A percentile compares a stretch with the other conserved stretches of the same genome.
Conservation (phyloP, 2,329 filamentous ascomycete species). For the Penicillium vulpinum region DNA sequence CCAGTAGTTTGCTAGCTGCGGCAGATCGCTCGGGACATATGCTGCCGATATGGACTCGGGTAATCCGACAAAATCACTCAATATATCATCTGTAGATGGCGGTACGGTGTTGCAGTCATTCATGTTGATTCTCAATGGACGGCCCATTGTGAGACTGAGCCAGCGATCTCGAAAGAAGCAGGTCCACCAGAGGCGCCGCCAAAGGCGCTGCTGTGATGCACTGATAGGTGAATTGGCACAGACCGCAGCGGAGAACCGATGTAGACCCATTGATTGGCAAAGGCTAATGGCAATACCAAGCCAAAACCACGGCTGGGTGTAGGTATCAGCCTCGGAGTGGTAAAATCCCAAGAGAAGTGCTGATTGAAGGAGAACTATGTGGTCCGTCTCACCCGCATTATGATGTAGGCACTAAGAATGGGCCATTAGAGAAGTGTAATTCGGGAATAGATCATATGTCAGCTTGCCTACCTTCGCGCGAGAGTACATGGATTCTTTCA, state of each 20-base stretch:
- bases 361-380: constrained; percentile 43
- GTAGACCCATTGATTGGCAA: constrained; percentile 47
- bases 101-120: constrained; percentile 40
- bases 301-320: constrained; percentile 50
- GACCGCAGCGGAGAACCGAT: constrained; percentile 31
- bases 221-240: constrained; percentile 22
- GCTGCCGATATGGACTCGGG: constrained; percentile 4
- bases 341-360: constrained; percentile 47
- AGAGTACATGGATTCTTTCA: constrained; percentile 42
- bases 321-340: constrained; percentile 45
- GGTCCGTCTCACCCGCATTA: constrained; percentile 6
- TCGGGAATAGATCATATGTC: background rate
- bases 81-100: constrained; percentile 30
- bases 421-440: background rate
- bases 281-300: constrained; percentile 47
- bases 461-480: constrained; percentile 37
- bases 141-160: constrained; percentile 42
- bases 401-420: background rate
- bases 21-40: constrained; percentile 25
- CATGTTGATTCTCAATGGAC: constrained; percentile 42
- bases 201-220: constrained; percentile 28
- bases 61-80: constrained; percentile 23
- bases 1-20: constrained; percentile 26
- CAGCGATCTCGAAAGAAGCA: constrained; percentile 45
- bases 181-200: constrained; percentile 46